Base-by-base conservation (phyloP, 352 stramenopile species). In the Globisporangium lucens region DNA sequence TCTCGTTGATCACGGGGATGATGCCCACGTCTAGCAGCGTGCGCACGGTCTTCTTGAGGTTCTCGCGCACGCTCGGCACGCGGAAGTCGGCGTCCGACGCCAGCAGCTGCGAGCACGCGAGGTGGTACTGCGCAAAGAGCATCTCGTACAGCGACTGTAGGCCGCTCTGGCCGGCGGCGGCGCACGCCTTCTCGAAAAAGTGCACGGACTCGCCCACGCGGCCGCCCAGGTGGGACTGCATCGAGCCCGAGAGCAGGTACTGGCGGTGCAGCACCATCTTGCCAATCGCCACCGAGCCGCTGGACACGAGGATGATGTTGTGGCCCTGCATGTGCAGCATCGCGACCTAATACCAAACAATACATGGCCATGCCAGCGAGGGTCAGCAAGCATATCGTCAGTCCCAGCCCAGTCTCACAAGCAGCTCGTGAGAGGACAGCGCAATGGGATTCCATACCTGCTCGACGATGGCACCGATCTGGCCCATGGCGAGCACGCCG, bases 101-200 rank as follows among this genome's bases (percentile, higher is more conserved):
- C 68, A 95, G 63, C 33, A 95, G 80, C 66, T 95, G 87, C 43
- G 87, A 90, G 68, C 87, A 95, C 2, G 83, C 83, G 53, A 95
- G 65, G 63, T 95, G 83, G 68, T 93, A 95, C 73, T 95, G 87
- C 57, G 82, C 76, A 51, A 95, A 95, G 29, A 95, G 76, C 80
- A 93, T 89, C 74, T 95, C 87, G 57, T 95, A 95, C 9, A 95
- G 75, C 69, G 83, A 91, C 71, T 95, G 87, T 47, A 95, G 75
- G 0, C 87, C 87, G 64, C 82, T 92, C 69, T 95, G 87, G 2
- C 87, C 87, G 15, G 82, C 85, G 1, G 80, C 82, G 2, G 79
- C 79, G 35, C 82, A 89, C 30, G 83, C 83, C 60, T 92, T 94
- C 55, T 94, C 84, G 51, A 84, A 88, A 56, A 94, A 92, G 30